Conservation (phyloP, 257 asterid species). For the Solanum pennellii region DNA sequence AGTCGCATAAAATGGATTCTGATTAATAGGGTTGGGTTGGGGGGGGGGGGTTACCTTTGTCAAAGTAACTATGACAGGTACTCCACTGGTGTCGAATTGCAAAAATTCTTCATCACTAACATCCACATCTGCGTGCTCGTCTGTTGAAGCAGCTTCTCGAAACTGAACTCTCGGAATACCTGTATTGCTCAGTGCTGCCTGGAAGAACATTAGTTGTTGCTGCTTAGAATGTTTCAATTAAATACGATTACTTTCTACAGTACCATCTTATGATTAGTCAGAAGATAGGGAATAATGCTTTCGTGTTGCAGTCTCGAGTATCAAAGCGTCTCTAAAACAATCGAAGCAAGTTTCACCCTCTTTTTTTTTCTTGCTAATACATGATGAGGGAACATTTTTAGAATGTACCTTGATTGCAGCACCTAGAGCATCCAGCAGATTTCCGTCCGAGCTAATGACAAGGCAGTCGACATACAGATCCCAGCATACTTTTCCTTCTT, state of each 20-base stretch:
- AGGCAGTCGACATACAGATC: constrained; percentile 87
- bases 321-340: background rate
- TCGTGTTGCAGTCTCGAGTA: background rate
- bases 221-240: background rate
- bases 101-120: constrained; percentile 74
- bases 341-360: background rate
- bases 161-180: constrained; percentile 79
- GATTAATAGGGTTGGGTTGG: background rate
- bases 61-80: constrained; percentile 72
- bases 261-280: background rate
- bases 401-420: constrained; percentile 74
- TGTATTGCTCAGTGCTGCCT: constrained; percentile 86
- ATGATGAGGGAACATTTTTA: background rate
- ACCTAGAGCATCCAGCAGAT: constrained; percentile 75
- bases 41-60: constrained; percentile 43
- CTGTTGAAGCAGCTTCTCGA: constrained; percentile 34
- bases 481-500: constrained; percentile 89
- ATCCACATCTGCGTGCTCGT: constrained; percentile 75
- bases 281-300: background rate
- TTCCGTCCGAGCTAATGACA: constrained; percentile 88
- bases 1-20: background rate
- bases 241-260: background rate
- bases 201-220: background rate
- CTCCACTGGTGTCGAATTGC: constrained; percentile 65
- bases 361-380: background rate